Evolutionary conservation across 805 yeast species (phyloP).

Genomic region (Brettanomyces bruxellensis): DNA sequence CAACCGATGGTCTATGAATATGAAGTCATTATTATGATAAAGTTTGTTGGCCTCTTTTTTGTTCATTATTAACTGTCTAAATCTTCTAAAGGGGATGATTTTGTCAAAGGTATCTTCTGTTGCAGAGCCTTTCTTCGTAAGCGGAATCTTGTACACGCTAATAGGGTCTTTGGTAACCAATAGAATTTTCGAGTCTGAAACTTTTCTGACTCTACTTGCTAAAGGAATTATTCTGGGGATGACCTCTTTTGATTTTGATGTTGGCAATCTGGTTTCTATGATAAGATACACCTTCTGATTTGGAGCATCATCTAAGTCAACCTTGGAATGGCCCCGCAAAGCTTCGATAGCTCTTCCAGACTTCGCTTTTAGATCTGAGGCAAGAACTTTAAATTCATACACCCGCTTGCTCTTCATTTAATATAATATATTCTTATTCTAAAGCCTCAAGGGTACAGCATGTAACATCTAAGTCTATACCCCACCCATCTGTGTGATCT

Average conservation of each 20-base stretch:
- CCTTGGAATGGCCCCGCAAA: constrained; percentile 22
- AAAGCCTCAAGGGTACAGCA: no score
- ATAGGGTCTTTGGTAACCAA: constrained; percentile 72
- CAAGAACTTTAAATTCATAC: constrained; percentile 6
- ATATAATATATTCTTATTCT: no score
- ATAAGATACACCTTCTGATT: constrained; percentile 30
- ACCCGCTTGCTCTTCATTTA: not conserved
- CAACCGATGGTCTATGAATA: constrained; percentile 63
- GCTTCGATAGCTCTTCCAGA: constrained; percentile 21
- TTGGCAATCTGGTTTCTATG: constrained; percentile 38
- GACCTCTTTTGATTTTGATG: constrained; percentile 37
- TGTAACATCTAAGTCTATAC: no score
- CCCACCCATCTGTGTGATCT: no score
- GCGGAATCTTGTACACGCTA: constrained; percentile 39
- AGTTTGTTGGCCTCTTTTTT: constrained; percentile 38
- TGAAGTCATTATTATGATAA: constrained; percentile 53
- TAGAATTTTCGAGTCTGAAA: constrained; percentile 42
- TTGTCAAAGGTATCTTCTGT: constrained; percentile 57
- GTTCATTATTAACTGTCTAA: constrained; percentile 37
- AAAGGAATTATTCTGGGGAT: constrained; percentile 55
- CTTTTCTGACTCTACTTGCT: constrained; percentile 38
- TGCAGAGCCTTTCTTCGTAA: constrained; percentile 39
- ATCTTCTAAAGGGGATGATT: constrained; percentile 49
- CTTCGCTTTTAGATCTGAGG: constrained; percentile 7
- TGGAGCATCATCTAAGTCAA: constrained; percentile 4